Evolutionary conservation across 495 filamentous ascomycete genomes (phyloP).

Genomic region (Penicillium alfredii): DNA sequence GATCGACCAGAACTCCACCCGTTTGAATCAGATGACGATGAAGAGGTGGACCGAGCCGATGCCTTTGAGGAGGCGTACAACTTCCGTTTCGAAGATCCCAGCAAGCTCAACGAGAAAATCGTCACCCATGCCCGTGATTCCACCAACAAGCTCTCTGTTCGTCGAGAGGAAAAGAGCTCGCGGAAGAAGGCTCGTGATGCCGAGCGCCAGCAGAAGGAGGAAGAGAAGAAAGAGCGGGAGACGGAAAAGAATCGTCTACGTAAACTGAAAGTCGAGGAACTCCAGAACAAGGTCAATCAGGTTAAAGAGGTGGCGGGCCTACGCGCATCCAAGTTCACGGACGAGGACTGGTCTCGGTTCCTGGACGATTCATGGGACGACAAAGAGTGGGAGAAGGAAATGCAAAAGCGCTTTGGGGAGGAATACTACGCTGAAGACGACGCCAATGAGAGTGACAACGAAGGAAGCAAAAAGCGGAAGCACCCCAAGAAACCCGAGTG

Average conservation of each 20-base stretch:
- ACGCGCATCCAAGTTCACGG: slow-evolving; percentile 54
- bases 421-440: slow-evolving; percentile 74
- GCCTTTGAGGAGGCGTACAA: slow-evolving; percentile 93
- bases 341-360: slow-evolving; percentile 74
- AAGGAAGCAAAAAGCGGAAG: slow-evolving; percentile 47
- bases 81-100: slow-evolving; percentile 88
- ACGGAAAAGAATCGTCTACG: slow-evolving; percentile 77
- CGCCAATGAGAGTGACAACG: slow-evolving; percentile 37
- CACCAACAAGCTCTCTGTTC: slow-evolving; percentile 70
- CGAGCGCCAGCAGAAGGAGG: slow-evolving; percentile 69
- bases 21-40: slow-evolving; percentile 88
- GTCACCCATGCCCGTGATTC: slow-evolving; percentile 83
- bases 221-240: slow-evolving; percentile 67
- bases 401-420: slow-evolving; percentile 79
- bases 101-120: slow-evolving; percentile 73
- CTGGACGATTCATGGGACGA: slow-evolving; percentile 83
- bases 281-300: slow-evolving; percentile 71
- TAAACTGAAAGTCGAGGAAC: slow-evolving; percentile 82
- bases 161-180: slow-evolving; percentile 70
- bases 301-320: slow-evolving; percentile 85
- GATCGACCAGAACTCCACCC: slow-evolving; percentile 56
- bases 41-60: slow-evolving; percentile 75
- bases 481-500: slow-evolving; percentile 86
- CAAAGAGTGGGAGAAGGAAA: slow-evolving; percentile 80
- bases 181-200: slow-evolving; percentile 71